Conservation (phyloP, 2,329 filamentous ascomycete genomes). For the Pseudocercospora pini-densiflorae region DNA sequence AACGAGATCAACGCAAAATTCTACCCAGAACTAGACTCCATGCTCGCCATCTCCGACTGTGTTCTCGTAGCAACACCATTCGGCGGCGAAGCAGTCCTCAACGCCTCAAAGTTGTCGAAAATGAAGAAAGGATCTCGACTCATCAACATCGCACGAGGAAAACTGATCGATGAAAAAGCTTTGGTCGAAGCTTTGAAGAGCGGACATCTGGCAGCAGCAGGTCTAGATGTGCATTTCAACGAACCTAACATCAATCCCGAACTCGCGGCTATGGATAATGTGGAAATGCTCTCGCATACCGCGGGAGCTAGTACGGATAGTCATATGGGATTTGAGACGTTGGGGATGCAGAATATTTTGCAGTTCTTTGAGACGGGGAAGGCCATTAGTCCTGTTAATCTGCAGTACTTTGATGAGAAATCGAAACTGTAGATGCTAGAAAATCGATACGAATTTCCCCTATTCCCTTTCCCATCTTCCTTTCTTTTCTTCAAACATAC, state of each 20-base stretch:
- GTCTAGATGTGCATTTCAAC: conserved; percentile 66
- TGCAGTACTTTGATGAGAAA: conserved; percentile 47
- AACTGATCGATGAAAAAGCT: conserved; percentile 68
- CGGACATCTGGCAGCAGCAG: conserved; percentile 57
- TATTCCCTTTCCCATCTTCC: background rate
- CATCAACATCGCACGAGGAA: conserved; percentile 69
- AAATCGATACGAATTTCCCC: background rate
- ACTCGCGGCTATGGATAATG: conserved; percentile 47
- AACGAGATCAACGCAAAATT: conserved; percentile 57
- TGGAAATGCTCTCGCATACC: conserved; percentile 46
- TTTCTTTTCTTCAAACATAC: conserved; percentile 9
- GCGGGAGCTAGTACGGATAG: conserved; percentile 46
- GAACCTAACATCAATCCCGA: conserved; percentile 61
- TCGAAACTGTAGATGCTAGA: background rate
- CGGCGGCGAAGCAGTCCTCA: conserved; percentile 55
- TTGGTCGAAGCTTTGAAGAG: conserved; percentile 62
- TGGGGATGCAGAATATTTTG: conserved; percentile 45
- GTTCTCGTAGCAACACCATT: conserved; percentile 66
- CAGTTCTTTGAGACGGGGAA: conserved; percentile 58
- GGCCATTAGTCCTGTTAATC: conserved; percentile 66
- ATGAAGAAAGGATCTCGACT: conserved; percentile 63
- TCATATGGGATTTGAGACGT: conserved; percentile 48
- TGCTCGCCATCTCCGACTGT: conserved; percentile 62
- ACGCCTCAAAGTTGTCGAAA: conserved; percentile 50
- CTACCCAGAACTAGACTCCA: conserved; percentile 55